phyloP scores from a whole-genome alignment of 768 basidiomycete species.

The Hemileccinum impolitum region DNA sequence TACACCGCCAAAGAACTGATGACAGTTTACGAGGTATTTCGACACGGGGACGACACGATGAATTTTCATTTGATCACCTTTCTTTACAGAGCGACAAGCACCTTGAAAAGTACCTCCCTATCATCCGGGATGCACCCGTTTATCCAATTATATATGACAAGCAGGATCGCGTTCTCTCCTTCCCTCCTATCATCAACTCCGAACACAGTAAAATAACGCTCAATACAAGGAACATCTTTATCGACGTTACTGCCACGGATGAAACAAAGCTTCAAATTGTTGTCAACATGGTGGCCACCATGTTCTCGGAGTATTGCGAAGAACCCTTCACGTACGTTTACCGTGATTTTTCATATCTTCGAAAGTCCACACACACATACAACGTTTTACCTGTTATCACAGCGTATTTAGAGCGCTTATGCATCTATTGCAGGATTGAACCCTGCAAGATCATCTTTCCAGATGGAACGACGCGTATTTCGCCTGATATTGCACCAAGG shows the following conservation, averaged over 20 bases:
- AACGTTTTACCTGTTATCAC: not conserved
- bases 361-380: not conserved
- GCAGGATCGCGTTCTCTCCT: conserved; percentile 82
- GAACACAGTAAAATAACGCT: conserved; percentile 96
- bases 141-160: conserved; percentile 98
- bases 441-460: conserved; percentile 83
- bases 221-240: conserved; percentile 91
- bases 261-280: conserved; percentile 96
- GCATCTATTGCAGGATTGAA: conserved; percentile 64
- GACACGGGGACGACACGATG: not conserved
- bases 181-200: conserved; percentile 98
- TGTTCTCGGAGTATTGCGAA: conserved; percentile 97
- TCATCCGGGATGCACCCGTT: conserved; percentile 92
- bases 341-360: not conserved
- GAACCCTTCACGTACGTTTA: conserved; percentile 82
- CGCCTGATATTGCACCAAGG: conserved; percentile 77
- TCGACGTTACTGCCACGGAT: conserved; percentile 96
- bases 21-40: conserved; percentile 81
- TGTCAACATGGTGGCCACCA: conserved; percentile 89
- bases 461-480: conserved; percentile 70
- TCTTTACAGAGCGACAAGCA: conserved; percentile 80
- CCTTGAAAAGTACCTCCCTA: conserved; percentile 81
- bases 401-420: not conserved
- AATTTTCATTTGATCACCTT: not conserved
- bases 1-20: conserved; percentile 91